Evolutionary conservation across 352 stramenopile genomes (phyloP).

Genomic region (Peronospora destructor): DNA sequence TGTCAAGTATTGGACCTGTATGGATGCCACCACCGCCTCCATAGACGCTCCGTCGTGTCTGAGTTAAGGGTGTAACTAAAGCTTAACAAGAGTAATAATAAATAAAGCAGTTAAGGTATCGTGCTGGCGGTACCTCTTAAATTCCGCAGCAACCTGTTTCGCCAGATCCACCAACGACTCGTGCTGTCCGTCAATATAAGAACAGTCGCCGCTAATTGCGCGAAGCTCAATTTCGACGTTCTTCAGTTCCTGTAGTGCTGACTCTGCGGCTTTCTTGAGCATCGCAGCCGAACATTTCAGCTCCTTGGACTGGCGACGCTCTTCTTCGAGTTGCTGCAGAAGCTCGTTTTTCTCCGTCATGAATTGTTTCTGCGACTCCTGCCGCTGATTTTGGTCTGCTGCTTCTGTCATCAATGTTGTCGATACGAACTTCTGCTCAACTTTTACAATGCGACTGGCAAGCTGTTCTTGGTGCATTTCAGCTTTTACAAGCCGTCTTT

Average conservation of each 20-base stretch:
- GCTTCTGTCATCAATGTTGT: neutral
- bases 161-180: constrained; percentile 11
- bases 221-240: constrained; percentile 17
- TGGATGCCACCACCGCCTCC: constrained; percentile 13
- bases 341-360: constrained; percentile 9
- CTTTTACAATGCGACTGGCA: constrained; percentile 1
- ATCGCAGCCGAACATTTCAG: constrained; percentile 1
- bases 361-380: constrained; percentile 2
- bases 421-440: constrained; percentile 10
- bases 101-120: neutral
- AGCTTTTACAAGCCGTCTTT: constrained; percentile 1
- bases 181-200: constrained; percentile 6
- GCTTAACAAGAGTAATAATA: neutral
- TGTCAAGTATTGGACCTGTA: constrained; percentile 13
- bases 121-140: constrained; percentile 10
- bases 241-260: constrained; percentile 14
- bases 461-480: constrained; percentile 10
- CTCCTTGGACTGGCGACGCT: constrained; percentile 5
- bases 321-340: constrained; percentile 11
- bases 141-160: constrained; percentile 8
- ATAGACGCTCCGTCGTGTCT: constrained; percentile 10
- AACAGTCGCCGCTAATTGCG: constrained; percentile 2
- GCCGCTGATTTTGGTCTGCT: neutral
- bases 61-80: neutral
- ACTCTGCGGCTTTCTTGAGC: constrained; percentile 11